These are phyloP conservation scores for Plenodomus biglobosus DNA, from an alignment of 2,329 filamentous ascomycete genomes.

Conservation along the genomic window DNA sequence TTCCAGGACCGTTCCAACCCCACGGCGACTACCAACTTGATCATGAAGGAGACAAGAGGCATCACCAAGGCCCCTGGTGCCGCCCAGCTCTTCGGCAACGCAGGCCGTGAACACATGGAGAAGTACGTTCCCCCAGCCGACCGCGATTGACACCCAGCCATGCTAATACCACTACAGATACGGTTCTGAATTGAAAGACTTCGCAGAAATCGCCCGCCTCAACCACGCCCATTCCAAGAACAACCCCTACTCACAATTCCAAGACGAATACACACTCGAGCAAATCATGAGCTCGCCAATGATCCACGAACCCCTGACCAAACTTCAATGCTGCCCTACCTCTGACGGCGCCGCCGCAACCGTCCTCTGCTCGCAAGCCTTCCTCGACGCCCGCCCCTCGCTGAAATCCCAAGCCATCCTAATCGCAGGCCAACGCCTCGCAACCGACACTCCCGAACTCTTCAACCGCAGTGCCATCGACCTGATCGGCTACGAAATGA, in stretches of 20 bases:
- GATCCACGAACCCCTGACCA: constrained; percentile 86
- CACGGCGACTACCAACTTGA: constrained; percentile 67
- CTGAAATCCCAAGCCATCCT: constrained; percentile 80
- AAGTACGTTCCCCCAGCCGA: too few relatives aligned
- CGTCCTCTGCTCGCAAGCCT: constrained; percentile 83
- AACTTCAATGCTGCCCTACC: constrained; percentile 97
- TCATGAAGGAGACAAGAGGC: constrained; percentile 83
- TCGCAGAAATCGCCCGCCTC: constrained; percentile 89
- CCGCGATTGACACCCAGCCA: too few relatives aligned
- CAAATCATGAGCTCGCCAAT: constrained; percentile 74
- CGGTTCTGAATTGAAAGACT: constrained; percentile 80
- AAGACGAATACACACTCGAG: constrained; percentile 83
- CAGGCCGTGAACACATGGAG: constrained; percentile 91
- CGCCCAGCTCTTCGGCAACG: constrained; percentile 94
- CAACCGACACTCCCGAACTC: constrained; percentile 78
- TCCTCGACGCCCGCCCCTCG: constrained; percentile 82
- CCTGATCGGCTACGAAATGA: constrained; percentile 87
- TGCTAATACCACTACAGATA: constrained; percentile 56
- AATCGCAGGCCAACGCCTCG: constrained; percentile 83
- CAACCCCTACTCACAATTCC: constrained; percentile 98
- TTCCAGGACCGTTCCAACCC: constrained; percentile 86
- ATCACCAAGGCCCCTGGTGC: constrained; percentile 80
- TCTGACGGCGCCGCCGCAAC: constrained; percentile 90
- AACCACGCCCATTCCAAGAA: constrained; percentile 90
- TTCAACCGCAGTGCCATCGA: constrained; percentile 84